Evolutionary conservation across 2,329 filamentous ascomycete genomes (phyloP).

Genomic region (Fusarium sp.): DNA sequence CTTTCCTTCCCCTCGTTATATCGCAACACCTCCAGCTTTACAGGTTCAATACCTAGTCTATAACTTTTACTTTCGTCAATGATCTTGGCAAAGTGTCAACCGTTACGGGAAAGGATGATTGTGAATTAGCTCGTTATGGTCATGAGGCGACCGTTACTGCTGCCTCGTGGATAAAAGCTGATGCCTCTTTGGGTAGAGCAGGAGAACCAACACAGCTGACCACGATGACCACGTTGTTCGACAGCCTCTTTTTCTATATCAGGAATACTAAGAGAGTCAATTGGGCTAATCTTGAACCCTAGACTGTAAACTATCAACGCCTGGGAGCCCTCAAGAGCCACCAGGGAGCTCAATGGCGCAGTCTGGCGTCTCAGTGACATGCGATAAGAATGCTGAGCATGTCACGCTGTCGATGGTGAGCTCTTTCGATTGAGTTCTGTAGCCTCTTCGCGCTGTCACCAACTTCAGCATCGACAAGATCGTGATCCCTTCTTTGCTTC

Average conservation of each 20-base stretch:
- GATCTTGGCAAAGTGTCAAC: not conserved
- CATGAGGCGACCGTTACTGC: not conserved
- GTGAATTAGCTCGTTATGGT: not conserved
- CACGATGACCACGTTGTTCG: not conserved
- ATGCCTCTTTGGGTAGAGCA: not conserved
- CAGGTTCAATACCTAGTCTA: not conserved
- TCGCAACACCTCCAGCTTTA: not conserved
- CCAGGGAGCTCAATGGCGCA: not conserved
- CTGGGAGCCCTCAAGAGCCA: not conserved
- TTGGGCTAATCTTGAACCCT: not conserved
- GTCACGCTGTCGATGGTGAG: not conserved
- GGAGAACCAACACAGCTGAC: not conserved
- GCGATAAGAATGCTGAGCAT: not conserved
- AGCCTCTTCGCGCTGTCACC: not conserved
- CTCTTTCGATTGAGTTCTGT: not conserved
- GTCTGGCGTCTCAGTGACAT: not conserved
- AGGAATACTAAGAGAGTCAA: not conserved
- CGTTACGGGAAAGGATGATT: not conserved
- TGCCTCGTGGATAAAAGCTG: not conserved
- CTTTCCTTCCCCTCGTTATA: not conserved
- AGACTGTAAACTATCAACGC: not conserved
- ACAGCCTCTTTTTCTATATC: not conserved
- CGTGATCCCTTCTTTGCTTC: not conserved
- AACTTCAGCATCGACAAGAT: not conserved
- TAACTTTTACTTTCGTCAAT: not conserved